Base-by-base conservation (phyloP, 2,329 filamentous ascomycete genomes). In the Fusarium papillatum region DNA sequence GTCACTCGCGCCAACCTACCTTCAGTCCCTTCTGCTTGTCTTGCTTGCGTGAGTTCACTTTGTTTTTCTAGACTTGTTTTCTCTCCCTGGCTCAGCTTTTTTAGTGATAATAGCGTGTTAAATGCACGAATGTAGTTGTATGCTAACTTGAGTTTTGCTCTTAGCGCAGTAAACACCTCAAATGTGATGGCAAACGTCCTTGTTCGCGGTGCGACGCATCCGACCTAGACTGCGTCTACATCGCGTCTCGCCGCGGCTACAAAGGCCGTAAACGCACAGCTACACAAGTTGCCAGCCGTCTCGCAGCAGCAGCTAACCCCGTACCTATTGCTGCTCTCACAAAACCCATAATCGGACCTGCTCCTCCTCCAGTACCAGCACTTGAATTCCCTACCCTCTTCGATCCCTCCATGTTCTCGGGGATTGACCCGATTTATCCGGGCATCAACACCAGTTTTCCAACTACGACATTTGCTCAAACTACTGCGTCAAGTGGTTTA, bases 201-300 rank as follows among this genome's bases (percentile, higher is more conserved):
- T 96, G 94, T 83, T 88, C 89, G 46, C 91, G 94, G 70, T 96
- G 94, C 83, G 84, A 84, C 36, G 82, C 85, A 57, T 87, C 88
- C 53, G 88, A 88, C 69, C 84, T 87, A 29, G 87, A 92, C 63
- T 96, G 94, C 83, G 84, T 91, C 79, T 95, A 95, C 81, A 90
- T 94, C 61, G 91, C 93, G 48, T 95, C 93, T 36, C 91, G 93
- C 43, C 90, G 94, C 74, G 94, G 94, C 38, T 94, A 94, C 85
- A 94, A 93, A 83, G 92, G 93, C 19, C 78, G 82, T 73, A 72
- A 82, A 85, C 79, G 75, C 53, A 75, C 57, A n/a, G 38, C 80
- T 22, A 76, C 81, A 6, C 82, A 82, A n/a, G 48, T 29, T 31
- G 17, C 48, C 2, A 53, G 26, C 4, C 48, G 48, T 53, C 48